A percentile compares a stretch with the other conserved stretches of the same genome.
These are phyloP conservation scores for Gracilaria caudata DNA, from an alignment of 23 red algal species.

Conservation along the genomic window DNA sequence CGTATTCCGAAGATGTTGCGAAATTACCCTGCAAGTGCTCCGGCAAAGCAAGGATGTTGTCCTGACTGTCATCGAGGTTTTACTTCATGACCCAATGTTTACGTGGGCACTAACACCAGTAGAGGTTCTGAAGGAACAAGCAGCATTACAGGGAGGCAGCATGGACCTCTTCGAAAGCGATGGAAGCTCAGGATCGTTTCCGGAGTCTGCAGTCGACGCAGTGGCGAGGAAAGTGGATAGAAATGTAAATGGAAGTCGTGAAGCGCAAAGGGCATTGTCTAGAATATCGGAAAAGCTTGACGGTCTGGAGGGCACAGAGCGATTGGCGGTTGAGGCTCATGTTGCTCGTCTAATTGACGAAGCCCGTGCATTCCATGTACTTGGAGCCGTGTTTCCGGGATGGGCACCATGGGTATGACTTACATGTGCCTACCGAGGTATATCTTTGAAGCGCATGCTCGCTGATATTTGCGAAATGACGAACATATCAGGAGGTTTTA, in stretches of 20 bases:
- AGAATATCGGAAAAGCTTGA: constrained; percentile 75
- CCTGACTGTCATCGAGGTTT: constrained; percentile 82
- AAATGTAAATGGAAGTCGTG: constrained; percentile 50
- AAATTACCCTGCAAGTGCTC: constrained; percentile 83
- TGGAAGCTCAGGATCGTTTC: constrained; percentile 10
- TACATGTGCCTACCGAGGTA: background rate
- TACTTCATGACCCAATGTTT: constrained; percentile 99
- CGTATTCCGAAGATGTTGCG: constrained; percentile 81
- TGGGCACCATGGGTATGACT: constrained; percentile 75
- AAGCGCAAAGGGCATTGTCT: constrained; percentile 49
- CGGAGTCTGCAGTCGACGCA: constrained; percentile 35
- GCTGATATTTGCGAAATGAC: too few species aligned
- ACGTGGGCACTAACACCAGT: constrained; percentile 72
- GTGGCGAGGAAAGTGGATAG: constrained; percentile 51
- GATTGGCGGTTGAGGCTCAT: constrained; percentile 76
- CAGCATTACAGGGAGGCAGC: background rate
- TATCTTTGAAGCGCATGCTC: background rate
- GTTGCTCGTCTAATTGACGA: constrained; percentile 72
- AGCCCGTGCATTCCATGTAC: constrained; percentile 55
- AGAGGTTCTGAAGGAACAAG: constrained; percentile 58
- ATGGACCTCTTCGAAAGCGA: constrained; percentile 6
- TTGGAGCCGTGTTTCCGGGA: constrained; percentile 50
- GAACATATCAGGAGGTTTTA: too few species aligned
- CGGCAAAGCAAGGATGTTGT: constrained; percentile 82
- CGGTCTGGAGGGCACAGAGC: constrained; percentile 70